Evolutionary conservation across 169 alveolate species (phyloP).

Genomic region (Eimeria falciformis): DNA sequence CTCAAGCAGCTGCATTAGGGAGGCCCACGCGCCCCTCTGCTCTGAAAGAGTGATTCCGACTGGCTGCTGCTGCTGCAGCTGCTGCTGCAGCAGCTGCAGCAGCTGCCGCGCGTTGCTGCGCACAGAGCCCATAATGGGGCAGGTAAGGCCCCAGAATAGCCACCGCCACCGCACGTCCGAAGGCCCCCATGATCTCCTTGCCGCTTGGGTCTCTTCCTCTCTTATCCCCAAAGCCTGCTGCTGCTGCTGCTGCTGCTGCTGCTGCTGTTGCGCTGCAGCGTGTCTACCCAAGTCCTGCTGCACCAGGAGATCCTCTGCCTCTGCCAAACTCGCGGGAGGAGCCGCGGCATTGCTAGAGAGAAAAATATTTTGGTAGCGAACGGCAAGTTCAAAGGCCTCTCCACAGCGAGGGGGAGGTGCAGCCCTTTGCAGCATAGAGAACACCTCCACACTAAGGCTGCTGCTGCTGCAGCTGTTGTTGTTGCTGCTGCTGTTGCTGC

Average conservation of each 20-base stretch:
- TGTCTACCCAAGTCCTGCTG: not conserved
- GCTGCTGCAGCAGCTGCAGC: constrained; percentile 26
- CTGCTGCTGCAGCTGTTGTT: constrained; percentile 17
- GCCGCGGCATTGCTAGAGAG: not conserved
- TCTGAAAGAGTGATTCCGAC: constrained; percentile 1
- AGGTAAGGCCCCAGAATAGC: constrained; percentile 23
- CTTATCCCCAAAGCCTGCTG: not conserved
- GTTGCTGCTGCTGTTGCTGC: not conserved
- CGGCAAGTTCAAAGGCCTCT: not conserved
- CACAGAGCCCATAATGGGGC: not conserved
- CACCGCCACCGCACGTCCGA: constrained; percentile 16
- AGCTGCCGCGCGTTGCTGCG: constrained; percentile 39
- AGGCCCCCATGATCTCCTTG: not conserved
- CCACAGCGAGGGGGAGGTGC: not conserved
- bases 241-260: not conserved
- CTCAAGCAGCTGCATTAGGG: constrained; percentile 49
- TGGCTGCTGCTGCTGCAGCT: not conserved
- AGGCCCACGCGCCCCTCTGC: constrained; percentile 39
- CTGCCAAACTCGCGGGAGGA: not conserved
- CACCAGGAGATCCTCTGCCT: not conserved
- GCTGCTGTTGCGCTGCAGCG: not conserved
- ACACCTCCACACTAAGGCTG: not conserved
- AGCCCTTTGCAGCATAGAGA: not conserved
- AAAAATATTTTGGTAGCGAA: not conserved
- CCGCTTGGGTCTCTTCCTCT: not conserved